Conservation (phyloP, 345 rosid species). For the Rubroshorea leprosula region DNA sequence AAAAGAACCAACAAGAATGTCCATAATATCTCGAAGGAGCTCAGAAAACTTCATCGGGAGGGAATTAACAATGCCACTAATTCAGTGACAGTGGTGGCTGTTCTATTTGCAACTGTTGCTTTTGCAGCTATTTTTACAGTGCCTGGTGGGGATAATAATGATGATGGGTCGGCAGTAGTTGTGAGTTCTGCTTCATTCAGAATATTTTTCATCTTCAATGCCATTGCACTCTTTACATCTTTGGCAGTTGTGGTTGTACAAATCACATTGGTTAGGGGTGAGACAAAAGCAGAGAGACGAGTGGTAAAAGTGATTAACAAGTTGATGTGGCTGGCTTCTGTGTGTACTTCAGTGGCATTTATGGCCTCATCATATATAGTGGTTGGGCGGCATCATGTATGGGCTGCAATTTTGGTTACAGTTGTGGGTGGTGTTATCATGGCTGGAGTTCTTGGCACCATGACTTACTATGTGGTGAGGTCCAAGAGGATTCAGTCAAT, state of each 20-base stretch:
- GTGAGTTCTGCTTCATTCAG: constrained; percentile 59
- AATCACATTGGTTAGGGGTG: constrained; percentile 89
- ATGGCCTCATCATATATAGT: constrained; percentile 88
- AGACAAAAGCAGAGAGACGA: constrained; percentile 89
- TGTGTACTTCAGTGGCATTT: constrained; percentile 92
- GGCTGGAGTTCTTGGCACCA: constrained; percentile 90
- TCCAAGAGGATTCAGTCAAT: constrained; percentile 56
- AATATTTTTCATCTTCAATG: constrained; percentile 89
- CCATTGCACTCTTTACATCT: constrained; percentile 84
- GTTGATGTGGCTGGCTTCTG: constrained; percentile 97
- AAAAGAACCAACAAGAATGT: constrained; percentile 91
- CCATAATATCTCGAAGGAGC: constrained; percentile 88
- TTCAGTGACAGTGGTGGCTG: constrained; percentile 94
- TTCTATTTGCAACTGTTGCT: constrained; percentile 91
- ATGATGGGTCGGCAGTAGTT: constrained; percentile 63
- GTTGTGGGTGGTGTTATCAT: constrained; percentile 82
- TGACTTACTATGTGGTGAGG: constrained; percentile 86
- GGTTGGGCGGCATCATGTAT: constrained; percentile 57
- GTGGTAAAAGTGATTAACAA: constrained; percentile 89
- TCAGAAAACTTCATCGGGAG: constrained; percentile 88
- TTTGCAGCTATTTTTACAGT: constrained; percentile 96
- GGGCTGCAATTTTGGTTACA: constrained; percentile 84
- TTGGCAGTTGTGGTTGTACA: constrained; percentile 96
- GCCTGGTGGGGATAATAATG: constrained; percentile 70
- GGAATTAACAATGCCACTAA: constrained; percentile 96